Evolutionary conservation across 805 yeast species (phyloP).

Genomic region (Wilhelminamyces savonicus): DNA sequence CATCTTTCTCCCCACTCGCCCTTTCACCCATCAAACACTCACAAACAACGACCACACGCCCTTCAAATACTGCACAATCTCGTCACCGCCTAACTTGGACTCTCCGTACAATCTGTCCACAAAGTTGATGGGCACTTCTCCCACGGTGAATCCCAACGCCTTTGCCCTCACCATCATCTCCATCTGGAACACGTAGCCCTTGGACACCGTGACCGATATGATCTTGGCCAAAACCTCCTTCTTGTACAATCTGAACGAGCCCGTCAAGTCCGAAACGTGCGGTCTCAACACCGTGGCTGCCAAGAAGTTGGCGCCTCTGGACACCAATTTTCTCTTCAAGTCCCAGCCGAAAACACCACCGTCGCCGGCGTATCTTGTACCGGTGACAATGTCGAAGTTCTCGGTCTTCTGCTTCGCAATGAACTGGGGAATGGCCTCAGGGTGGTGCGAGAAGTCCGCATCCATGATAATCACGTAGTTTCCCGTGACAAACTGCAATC

Average conservation of each 20-base stretch:
- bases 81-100: slow-evolving; percentile 74
- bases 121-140: slow-evolving; percentile 73
- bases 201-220: slow-evolving; percentile 61
- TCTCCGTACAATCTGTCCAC: slow-evolving; percentile 79
- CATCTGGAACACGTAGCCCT: slow-evolving; percentile 84
- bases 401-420: slow-evolving; percentile 53
- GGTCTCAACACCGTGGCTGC: slow-evolving; percentile 71
- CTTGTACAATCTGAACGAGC: slow-evolving; percentile 70
- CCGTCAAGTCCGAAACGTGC: slow-evolving; percentile 67
- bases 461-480: slow-evolving; percentile 77
- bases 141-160: slow-evolving; percentile 64
- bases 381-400: slow-evolving; percentile 48
- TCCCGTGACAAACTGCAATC: slow-evolving; percentile 64
- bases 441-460: slow-evolving; percentile 80
- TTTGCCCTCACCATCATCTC: slow-evolving; percentile 84
- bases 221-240: slow-evolving; percentile 61
- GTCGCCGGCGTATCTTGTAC: slow-evolving; percentile 70
- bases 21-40: too few relatives aligned
- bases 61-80: slow-evolving; percentile 68
- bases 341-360: slow-evolving; percentile 88
- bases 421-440: slow-evolving; percentile 72
- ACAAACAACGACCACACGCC: slow-evolving; percentile 71
- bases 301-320: slow-evolving; percentile 75
- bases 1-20: too few relatives aligned
- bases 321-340: slow-evolving; percentile 67